A percentile compares a stretch with the other conserved stretches of the same genome.
Evolutionary conservation across 1,139 yeast species (phyloP).

Genomic region (Hemisphaericaspora subhashii): DNA sequence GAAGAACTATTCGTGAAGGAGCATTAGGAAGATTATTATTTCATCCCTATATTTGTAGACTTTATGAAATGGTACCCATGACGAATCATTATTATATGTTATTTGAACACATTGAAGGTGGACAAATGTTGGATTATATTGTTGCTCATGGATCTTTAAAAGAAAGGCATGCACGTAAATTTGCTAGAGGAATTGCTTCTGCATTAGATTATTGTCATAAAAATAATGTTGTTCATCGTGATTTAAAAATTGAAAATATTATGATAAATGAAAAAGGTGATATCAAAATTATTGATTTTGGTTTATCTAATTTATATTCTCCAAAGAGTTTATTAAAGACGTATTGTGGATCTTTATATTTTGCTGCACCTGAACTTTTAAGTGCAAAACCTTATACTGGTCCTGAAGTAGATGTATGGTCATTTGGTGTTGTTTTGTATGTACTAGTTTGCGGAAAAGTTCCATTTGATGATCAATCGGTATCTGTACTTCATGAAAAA

Average conservation of each 20-base stretch:
- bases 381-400: constrained; percentile 92
- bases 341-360: constrained; percentile 94
- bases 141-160: constrained; percentile 94
- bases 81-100: constrained; percentile 96
- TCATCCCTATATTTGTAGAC: constrained; percentile 90
- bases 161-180: constrained; percentile 91
- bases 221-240: constrained; percentile 95
- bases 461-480: constrained; percentile 95
- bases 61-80: constrained; percentile 95
- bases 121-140: constrained; percentile 95
- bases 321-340: constrained; percentile 77
- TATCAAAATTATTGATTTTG: constrained; percentile 93
- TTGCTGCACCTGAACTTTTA: constrained; percentile 96
- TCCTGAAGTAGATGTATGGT: constrained; percentile 98
- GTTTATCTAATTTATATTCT: constrained; percentile 84
- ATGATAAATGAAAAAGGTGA: constrained; percentile 94
- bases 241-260: constrained; percentile 92
- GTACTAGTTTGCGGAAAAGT: constrained; percentile 97
- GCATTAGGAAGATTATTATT: constrained; percentile 86
- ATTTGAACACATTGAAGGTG: constrained; percentile 96
- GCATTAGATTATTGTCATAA: constrained; percentile 92
- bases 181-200: constrained; percentile 94
- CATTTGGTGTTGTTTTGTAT: constrained; percentile 93
- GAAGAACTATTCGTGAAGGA: constrained; percentile 91
- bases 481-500: constrained; percentile 89